phyloP scores from a whole-genome alignment of 768 basidiomycete genomes.

The Leccinellum rugosiceps region DNA sequence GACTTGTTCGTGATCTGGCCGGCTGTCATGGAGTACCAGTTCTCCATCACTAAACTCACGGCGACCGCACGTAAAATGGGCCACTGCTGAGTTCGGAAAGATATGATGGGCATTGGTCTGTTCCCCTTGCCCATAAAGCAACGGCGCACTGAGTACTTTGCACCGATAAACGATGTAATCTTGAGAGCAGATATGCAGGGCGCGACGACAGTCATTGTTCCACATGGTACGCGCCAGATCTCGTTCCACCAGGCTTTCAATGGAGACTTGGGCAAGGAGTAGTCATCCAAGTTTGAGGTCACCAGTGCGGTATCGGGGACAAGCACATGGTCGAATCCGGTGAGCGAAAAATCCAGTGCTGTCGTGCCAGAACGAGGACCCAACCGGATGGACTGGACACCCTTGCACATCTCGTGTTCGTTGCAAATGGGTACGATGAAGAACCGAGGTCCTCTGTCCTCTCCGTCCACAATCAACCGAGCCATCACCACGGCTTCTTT shows the following conservation, averaged over 20 bases:
- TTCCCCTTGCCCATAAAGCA: conserved; percentile 43
- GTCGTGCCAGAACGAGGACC: conserved; percentile 50
- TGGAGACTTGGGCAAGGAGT: conserved; percentile 38
- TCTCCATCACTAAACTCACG: conserved; percentile 48
- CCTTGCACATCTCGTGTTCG: conserved; percentile 49
- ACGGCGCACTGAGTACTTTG: conserved; percentile 55
- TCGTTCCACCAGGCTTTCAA: conserved; percentile 55
- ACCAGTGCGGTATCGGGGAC: conserved; percentile 51
- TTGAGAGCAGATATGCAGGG: conserved; percentile 53
- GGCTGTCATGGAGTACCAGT: conserved; percentile 42
- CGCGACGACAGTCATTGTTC: conserved; percentile 49
- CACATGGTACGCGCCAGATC: conserved; percentile 51
- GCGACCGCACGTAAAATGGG: conserved; percentile 54
- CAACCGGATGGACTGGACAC: conserved; percentile 48
- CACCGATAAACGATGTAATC: conserved; percentile 49
- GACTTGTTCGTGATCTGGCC: not conserved
- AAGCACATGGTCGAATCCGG: conserved; percentile 50
- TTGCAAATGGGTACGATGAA: conserved; percentile 58
- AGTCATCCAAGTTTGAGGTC: conserved; percentile 40
- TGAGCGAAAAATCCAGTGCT: conserved; percentile 57
- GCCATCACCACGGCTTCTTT: conserved; percentile 60
- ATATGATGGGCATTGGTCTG: conserved; percentile 48
- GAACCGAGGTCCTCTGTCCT: conserved; percentile 50
- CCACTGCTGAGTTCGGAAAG: conserved; percentile 65
- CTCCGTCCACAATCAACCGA: conserved; percentile 47